Percentiles rank a stretch among this genome's conserved stretches.
These are phyloP conservation scores for Gossypium ekmanianum DNA, from an alignment of 345 rosid species.

Conservation along the genomic window DNA sequence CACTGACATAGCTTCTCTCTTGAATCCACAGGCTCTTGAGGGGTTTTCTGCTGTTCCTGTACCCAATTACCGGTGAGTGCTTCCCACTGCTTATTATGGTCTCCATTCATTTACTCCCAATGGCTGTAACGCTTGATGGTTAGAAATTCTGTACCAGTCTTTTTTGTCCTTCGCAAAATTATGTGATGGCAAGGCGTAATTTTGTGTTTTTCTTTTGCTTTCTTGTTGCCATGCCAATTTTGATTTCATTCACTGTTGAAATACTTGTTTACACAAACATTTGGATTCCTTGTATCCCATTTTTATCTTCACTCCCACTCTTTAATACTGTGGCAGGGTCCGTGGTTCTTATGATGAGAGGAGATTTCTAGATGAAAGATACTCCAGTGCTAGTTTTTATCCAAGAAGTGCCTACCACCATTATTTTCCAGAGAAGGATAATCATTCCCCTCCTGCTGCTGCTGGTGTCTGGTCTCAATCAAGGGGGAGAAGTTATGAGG, in stretches of 20 bases:
- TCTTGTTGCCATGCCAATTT: slow-evolving; percentile 1
- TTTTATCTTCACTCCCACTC: slow-evolving; percentile 33
- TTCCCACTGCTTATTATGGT: slow-evolving; percentile 19
- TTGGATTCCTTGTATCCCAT: slow-evolving; percentile 7
- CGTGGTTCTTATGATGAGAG: slow-evolving; percentile 71
- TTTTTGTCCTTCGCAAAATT: slow-evolving; percentile 2
- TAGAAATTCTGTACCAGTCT: neutral
- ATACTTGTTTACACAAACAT: neutral
- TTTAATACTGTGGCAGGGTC: slow-evolving; percentile 45
- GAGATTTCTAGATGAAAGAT: slow-evolving; percentile 71
- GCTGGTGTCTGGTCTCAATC: slow-evolving; percentile 66
- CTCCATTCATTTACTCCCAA: neutral
- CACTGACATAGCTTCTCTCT: slow-evolving; percentile 90
- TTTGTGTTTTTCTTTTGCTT: slow-evolving; percentile 10
- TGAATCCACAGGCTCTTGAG: slow-evolving; percentile 99
- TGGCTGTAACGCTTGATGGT: neutral
- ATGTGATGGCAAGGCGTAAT: neutral
- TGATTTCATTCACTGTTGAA: neutral
- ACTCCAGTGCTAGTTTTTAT: slow-evolving; percentile 54
- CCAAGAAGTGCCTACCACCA: slow-evolving; percentile 52
- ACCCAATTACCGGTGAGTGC: slow-evolving; percentile 79
- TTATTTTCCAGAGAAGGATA: slow-evolving; percentile 45
- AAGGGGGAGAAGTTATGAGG: slow-evolving; percentile 72
- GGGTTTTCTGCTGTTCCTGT: slow-evolving; percentile 71
- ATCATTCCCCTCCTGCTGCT: slow-evolving; percentile 49